phyloP scores from a whole-genome alignment of 352 stramenopile genomes.

The Peronospora belbahrii region DNA sequence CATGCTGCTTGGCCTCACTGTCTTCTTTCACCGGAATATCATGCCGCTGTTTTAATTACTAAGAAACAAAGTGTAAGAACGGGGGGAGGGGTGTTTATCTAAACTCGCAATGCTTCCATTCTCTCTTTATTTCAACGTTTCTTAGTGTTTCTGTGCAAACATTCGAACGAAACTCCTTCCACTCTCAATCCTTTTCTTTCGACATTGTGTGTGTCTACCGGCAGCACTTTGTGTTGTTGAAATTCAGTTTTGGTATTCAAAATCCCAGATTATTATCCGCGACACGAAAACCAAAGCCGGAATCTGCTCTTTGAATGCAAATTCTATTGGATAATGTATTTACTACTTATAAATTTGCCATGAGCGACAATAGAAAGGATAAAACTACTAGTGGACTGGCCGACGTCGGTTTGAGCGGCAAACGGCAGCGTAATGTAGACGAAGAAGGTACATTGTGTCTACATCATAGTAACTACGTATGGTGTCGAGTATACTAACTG shows the following conservation, averaged over 20 bases:
- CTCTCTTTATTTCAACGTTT: too few species aligned
- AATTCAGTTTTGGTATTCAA: too few species aligned
- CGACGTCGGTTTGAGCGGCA: conserved; percentile 5
- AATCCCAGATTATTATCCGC: too few species aligned
- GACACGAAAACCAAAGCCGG: too few species aligned
- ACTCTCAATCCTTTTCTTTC: too few species aligned
- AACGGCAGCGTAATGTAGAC: conserved; percentile 14
- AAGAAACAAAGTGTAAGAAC: neutral
- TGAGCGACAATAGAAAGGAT: conserved; percentile 19
- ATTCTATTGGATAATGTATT: conserved; percentile 1
- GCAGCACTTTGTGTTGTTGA: conserved; percentile 1
- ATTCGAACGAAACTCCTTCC: too few species aligned
- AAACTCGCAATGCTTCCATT: too few species aligned
- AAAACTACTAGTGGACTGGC: neutral
- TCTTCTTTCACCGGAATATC: conserved; percentile 69
- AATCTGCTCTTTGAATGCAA: conserved; percentile 12
- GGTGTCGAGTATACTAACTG: conserved; percentile 1
- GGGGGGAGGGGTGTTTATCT: too few species aligned
- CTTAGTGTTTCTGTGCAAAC: too few species aligned
- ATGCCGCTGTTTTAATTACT: conserved; percentile 40
- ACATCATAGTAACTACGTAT: neutral
- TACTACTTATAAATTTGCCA: neutral
- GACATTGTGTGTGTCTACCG: too few species aligned
- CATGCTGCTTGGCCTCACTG: conserved; percentile 42
- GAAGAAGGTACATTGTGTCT: conserved; percentile 6